phyloP scores from a whole-genome alignment of 2,329 filamentous ascomycete species.

The Phyllosticta ampelicida region DNA sequence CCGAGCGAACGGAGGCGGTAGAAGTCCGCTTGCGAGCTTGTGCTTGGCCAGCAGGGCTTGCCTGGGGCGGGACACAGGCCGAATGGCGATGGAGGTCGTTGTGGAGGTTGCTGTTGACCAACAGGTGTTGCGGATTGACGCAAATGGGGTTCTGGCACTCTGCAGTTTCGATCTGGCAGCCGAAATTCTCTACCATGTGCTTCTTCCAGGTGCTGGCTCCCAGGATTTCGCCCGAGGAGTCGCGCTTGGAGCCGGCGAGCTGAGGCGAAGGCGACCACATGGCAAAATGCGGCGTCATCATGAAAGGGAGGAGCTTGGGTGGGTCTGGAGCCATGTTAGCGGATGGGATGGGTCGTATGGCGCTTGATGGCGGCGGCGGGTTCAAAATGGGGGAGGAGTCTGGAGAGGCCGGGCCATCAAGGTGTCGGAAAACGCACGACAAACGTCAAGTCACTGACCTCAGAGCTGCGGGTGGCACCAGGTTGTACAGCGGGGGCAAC shows the following conservation, averaged over 20 bases:
- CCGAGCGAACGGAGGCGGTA: neutral
- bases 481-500: neutral
- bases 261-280: constrained; percentile 9
- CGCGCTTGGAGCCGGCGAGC: constrained; percentile 9
- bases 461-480: neutral
- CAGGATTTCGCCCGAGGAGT: constrained; percentile 5
- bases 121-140: constrained; percentile 8
- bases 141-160: constrained; percentile 7
- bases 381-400: neutral
- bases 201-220: constrained; percentile 2
- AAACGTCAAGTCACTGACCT: constrained; percentile 5
- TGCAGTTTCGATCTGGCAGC: constrained; percentile 7
- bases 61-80: neutral
- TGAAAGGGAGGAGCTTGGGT: constrained; percentile 1
- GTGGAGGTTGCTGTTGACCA: constrained; percentile 7
- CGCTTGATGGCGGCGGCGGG: neutral
- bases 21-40: neutral
- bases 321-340: constrained; percentile 9
- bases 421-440: constrained; percentile 7
- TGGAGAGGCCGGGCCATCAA: constrained; percentile 6
- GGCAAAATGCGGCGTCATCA: constrained; percentile 1
- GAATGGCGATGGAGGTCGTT: constrained; percentile 4
- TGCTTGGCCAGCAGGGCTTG: neutral
- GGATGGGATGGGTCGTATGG: neutral
- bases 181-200: constrained; percentile 4